Conservation (phyloP, 129 eudicot genomes). For the Chrysanthemum makinoi region DNA sequence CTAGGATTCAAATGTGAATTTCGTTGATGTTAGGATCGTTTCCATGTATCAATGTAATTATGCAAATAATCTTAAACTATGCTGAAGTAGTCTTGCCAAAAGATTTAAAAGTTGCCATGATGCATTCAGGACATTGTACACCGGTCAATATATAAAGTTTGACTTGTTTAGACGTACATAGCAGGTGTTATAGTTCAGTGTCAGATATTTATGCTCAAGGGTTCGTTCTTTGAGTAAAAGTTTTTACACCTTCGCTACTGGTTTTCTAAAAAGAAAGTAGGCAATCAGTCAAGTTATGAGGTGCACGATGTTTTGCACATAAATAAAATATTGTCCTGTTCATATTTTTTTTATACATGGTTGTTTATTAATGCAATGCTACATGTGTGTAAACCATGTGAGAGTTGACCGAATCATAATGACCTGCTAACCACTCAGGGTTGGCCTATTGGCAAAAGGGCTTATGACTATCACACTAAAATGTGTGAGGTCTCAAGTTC, state of each 20-base stretch:
- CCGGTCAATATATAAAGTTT: constrained; percentile 7
- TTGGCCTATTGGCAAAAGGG: too few species aligned
- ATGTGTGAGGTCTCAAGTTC: too few species aligned
- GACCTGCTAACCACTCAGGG: background rate
- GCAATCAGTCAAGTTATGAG: background rate
- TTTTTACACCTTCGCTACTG: constrained; percentile 7
- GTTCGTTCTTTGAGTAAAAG: background rate
- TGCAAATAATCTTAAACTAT: constrained; percentile 14
- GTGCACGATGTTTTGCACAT: constrained; percentile 6
- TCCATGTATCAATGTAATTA: background rate
- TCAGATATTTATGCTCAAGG: constrained; percentile 7
- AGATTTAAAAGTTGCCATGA: background rate
- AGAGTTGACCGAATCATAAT: background rate
- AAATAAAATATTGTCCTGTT: constrained; percentile 2
- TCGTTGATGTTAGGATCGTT: constrained; percentile 20
- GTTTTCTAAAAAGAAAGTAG: background rate
- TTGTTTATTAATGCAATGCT: constrained; percentile 3
- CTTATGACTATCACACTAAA: too few species aligned
- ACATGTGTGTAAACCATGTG: background rate
- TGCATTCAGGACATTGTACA: background rate
- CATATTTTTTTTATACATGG: too few species aligned
- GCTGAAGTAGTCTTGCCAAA: constrained; percentile 4
- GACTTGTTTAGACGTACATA: background rate
- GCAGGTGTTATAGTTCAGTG: background rate
- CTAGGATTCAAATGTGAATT: constrained; percentile 4